Evolutionary conservation across 75 land plant genomes (phyloP).

Genomic region (Sequoia sempervirens): DNA sequence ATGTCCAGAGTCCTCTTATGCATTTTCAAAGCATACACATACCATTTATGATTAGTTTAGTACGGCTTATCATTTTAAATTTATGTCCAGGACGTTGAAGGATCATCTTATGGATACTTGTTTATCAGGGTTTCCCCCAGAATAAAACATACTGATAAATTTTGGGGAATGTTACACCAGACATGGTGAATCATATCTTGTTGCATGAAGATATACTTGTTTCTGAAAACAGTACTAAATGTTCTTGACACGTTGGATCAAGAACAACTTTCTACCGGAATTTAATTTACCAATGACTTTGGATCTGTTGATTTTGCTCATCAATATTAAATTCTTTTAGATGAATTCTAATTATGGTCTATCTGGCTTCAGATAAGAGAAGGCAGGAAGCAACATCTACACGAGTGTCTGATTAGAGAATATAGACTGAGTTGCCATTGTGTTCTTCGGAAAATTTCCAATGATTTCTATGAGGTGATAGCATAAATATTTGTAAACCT

Average conservation of each 20-base stretch:
- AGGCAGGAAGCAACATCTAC: conserved; percentile 65
- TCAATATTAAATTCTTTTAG: neutral
- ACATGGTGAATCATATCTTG: neutral
- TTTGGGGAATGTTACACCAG: neutral
- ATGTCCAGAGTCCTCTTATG: neutral
- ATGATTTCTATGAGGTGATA: conserved; percentile 73
- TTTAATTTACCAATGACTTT: neutral
- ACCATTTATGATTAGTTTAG: neutral
- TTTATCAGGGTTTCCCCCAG: neutral
- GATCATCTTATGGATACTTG: neutral
- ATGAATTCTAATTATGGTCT: neutral
- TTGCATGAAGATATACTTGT: neutral
- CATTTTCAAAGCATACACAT: neutral
- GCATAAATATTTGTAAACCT: neutral
- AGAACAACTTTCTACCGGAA: neutral
- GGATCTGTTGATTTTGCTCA: neutral
- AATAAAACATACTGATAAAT: neutral
- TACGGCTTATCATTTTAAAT: neutral
- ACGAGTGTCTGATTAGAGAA: conserved; percentile 66
- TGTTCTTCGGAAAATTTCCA: conserved; percentile 42
- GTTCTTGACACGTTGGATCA: neutral
- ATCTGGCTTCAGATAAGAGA: conserved; percentile 56
- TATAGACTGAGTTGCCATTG: conserved; percentile 64
- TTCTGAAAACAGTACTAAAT: neutral
- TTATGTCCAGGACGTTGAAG: neutral